Conservation (phyloP, 306 rosid species). For the Rubus parviflorus region DNA sequence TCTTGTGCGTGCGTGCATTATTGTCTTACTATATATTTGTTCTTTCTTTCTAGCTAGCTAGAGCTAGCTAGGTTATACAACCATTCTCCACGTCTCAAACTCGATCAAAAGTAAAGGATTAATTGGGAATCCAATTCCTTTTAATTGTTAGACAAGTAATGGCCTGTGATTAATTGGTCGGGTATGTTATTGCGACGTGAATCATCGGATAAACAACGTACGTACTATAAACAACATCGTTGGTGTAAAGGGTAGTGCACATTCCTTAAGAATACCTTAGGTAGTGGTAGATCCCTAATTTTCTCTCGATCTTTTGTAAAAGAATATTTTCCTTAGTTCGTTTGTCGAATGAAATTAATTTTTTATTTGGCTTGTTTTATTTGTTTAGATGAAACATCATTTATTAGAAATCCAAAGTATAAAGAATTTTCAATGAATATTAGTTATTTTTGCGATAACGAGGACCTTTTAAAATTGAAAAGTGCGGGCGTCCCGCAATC, state of each 20-base stretch:
- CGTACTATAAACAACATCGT: background rate
- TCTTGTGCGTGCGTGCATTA: background rate
- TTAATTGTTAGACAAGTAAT: background rate
- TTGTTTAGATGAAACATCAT: too few species aligned
- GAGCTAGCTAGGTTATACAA: background rate
- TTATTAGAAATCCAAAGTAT: too few species aligned
- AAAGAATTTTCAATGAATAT: too few species aligned
- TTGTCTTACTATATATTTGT: background rate
- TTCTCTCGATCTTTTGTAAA: too few species aligned
- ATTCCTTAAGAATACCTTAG: background rate
- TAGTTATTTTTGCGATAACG: too few species aligned
- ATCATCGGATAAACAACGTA: background rate
- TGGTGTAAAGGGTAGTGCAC: background rate
- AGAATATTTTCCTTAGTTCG: too few species aligned
- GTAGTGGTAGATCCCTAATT: background rate
- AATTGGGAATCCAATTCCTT: conserved; percentile 4
- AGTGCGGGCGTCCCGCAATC: too few species aligned
- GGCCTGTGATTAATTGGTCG: conserved; percentile 2
- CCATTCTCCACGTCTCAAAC: background rate
- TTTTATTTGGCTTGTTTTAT: too few species aligned
- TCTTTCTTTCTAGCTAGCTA: background rate
- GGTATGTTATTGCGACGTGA: background rate
- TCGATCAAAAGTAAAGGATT: background rate
- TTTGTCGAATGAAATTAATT: too few species aligned
- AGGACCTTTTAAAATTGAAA: too few species aligned